These are phyloP conservation scores for Debaryomyces sp. DNA, from an alignment of 1,139 yeast species.

Conservation along the genomic window DNA sequence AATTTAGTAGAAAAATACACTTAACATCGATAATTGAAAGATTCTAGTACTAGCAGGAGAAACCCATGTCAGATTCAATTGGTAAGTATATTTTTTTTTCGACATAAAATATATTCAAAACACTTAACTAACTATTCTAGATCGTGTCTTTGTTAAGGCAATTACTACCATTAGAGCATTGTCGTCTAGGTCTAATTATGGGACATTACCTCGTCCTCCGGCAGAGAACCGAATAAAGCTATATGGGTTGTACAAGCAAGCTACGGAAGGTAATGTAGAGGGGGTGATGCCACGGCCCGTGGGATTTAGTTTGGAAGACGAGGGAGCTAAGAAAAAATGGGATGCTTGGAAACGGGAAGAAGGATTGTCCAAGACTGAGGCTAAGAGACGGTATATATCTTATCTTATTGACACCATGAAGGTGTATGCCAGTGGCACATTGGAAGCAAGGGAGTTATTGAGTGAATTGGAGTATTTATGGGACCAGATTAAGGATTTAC, in stretches of 20 bases:
- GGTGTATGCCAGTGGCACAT: constrained; percentile 66
- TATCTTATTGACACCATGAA: constrained; percentile 74
- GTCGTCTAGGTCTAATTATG: constrained; percentile 67
- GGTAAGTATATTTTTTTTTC: constrained; percentile 29
- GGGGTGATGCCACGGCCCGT: constrained; percentile 67
- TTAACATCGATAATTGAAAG: not conserved
- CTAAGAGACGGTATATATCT: constrained; percentile 70
- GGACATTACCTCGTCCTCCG: constrained; percentile 81
- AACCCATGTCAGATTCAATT: constrained; percentile 48
- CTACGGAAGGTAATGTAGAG: constrained; percentile 82
- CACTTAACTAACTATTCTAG: constrained; percentile 34
- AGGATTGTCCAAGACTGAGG: constrained; percentile 72
- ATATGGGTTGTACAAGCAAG: constrained; percentile 85
- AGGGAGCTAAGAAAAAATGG: constrained; percentile 74
- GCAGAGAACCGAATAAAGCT: constrained; percentile 68
- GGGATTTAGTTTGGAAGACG: constrained; percentile 63
- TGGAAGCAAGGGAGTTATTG: constrained; percentile 67
- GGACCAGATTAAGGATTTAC: constrained; percentile 70
- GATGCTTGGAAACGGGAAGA: constrained; percentile 83
- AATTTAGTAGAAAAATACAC: not conserved
- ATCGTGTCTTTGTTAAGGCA: constrained; percentile 80
- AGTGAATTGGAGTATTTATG: constrained; percentile 70
- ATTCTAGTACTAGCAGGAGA: not conserved
- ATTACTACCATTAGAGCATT: constrained; percentile 76
- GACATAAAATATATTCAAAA: not conserved